Conservation (phyloP, 1,284 basidiomycete species). For the Irpex lacteus region DNA sequence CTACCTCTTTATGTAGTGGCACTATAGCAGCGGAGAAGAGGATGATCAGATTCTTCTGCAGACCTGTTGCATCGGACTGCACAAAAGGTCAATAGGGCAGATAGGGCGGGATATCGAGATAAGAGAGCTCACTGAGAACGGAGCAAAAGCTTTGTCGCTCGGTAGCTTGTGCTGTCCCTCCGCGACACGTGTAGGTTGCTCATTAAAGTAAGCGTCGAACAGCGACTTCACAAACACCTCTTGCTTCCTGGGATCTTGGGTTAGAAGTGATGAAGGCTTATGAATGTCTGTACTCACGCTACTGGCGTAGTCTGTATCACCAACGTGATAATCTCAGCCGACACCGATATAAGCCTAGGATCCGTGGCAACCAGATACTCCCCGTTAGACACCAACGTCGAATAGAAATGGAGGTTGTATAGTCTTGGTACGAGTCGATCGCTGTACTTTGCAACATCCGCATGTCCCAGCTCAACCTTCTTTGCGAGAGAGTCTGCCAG, state of each 20-base stretch:
- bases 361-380: constrained; percentile 50
- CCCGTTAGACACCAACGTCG: constrained; percentile 39
- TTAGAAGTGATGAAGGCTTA: background rate
- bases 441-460: constrained; percentile 77
- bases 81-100: background rate
- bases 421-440: constrained; percentile 72
- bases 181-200: constrained; percentile 52
- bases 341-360: constrained; percentile 60
- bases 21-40: constrained; percentile 69
- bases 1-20: constrained; percentile 65
- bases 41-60: constrained; percentile 59
- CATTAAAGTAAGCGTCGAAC: constrained; percentile 59
- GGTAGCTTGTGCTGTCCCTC: constrained; percentile 50
- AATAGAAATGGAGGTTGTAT: constrained; percentile 67
- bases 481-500: constrained; percentile 58
- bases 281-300: constrained; percentile 48
- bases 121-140: constrained; percentile 41
- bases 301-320: constrained; percentile 61
- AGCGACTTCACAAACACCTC: constrained; percentile 52
- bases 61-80: constrained; percentile 43
- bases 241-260: constrained; percentile 43
- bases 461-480: constrained; percentile 65
- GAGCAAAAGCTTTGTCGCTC: constrained; percentile 34
- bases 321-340: constrained; percentile 65
- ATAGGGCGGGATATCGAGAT: background rate